These are phyloP conservation scores for Colletotrichum abscissum DNA, from an alignment of 2,329 filamentous ascomycete genomes.

Conservation along the genomic window DNA sequence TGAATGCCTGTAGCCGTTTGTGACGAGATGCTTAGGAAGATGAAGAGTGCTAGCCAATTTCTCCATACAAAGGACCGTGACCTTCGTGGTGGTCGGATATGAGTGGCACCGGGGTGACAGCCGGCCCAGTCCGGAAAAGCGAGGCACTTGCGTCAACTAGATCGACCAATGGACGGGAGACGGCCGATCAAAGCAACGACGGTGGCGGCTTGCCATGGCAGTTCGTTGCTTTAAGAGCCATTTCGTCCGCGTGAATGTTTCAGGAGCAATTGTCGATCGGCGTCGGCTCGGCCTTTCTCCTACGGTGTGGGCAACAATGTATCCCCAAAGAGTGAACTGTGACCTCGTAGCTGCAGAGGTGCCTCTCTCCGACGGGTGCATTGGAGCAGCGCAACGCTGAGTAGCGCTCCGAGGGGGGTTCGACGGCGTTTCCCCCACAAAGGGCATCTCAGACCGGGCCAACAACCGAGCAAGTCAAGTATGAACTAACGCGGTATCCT, in stretches of 20 bases:
- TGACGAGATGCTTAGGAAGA: neutral
- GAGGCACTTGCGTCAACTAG: conserved; percentile 26
- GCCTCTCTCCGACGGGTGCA: conserved; percentile 5
- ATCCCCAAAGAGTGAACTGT: conserved; percentile 21
- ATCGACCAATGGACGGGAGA: conserved; percentile 19
- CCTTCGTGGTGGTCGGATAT: conserved; percentile 5
- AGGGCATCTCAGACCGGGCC: conserved; percentile 38
- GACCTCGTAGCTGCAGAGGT: conserved; percentile 25
- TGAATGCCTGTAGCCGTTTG: neutral
- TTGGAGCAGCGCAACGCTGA: conserved; percentile 6
- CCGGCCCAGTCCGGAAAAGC: conserved; percentile 21
- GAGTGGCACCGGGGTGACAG: conserved; percentile 25
- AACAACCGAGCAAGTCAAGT: conserved; percentile 14
- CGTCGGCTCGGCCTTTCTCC: conserved; percentile 39
- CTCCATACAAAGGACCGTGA: conserved; percentile 15
- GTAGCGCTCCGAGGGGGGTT: conserved; percentile 35
- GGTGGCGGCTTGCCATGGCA: conserved; percentile 29
- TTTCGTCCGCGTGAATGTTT: conserved; percentile 32
- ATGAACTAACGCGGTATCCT: conserved; percentile 32
- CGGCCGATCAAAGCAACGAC: conserved; percentile 13
- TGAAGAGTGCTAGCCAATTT: neutral
- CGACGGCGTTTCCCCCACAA: conserved; percentile 44
- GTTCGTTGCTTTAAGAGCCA: conserved; percentile 25
- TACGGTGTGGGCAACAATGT: conserved; percentile 30
- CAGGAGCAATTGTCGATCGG: conserved; percentile 37